A percentile compares a stretch with the other conserved stretches of the same genome.
Conservation (phyloP, 2,329 filamentous ascomycete species). For the Penicillium sclerotiorum region DNA sequence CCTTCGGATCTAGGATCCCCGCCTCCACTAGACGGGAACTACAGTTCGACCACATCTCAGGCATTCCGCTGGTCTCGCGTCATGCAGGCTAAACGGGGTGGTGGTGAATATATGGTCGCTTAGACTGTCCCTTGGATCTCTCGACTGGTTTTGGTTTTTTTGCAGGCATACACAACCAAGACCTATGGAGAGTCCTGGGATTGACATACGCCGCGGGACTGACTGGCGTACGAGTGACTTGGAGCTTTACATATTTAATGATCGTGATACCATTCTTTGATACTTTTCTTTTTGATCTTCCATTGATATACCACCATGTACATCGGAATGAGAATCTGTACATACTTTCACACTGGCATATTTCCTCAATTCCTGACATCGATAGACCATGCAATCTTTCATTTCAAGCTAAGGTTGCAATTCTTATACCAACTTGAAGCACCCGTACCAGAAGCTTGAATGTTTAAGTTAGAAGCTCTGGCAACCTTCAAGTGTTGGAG, state of each 20-base stretch:
- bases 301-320: background rate
- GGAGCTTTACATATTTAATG: constrained; percentile 10
- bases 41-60: constrained; percentile 15
- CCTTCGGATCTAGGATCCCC: constrained; percentile 20
- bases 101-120: constrained; percentile 45
- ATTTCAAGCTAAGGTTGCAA: too few species aligned
- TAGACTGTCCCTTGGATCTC: constrained; percentile 17
- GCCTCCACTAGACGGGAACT: constrained; percentile 18
- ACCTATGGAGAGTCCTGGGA: too few species aligned
- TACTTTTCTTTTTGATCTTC: background rate
- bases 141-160: background rate
- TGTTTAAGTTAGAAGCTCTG: too few species aligned
- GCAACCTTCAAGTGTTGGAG: too few species aligned
- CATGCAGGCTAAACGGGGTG: constrained; percentile 40
- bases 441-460: too few species aligned
- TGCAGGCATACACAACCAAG: background rate
- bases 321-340: background rate
- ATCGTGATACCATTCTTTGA: constrained; percentile 26
- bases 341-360: background rate
- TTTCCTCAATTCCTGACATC: too few species aligned
- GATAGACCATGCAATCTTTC: too few species aligned
- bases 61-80: constrained; percentile 42
- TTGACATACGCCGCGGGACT: too few species aligned
- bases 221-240: constrained; percentile 12
- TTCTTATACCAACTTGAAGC: too few species aligned